Base-by-base conservation (phyloP, 306 rosid species). In the Vicia faba region DNA sequence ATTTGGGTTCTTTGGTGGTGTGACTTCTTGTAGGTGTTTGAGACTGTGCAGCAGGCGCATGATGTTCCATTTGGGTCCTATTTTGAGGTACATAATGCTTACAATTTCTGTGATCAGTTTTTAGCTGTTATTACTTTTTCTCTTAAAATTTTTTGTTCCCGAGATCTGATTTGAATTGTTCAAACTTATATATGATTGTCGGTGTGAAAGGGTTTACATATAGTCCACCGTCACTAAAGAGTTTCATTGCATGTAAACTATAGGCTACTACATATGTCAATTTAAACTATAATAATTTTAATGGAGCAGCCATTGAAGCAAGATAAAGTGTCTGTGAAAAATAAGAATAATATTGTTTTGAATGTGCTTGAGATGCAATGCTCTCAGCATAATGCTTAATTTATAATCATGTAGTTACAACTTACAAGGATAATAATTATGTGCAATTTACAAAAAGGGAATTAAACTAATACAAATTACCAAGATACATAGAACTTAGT, bases 1-100 rank as follows among this genome's bases (percentile, higher is more conserved):
- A 33, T 33, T 33, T 33, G 38, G 38, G 38, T 33, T 2, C 38
- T 33, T 33, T 33, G 38, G 9, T 33, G 26, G 58, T 76, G 54
- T 64, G 77, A 45, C 39, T 57, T 74, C 39, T 71, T 72, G 51
- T 76, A 93, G 98, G 95, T 89, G 75, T 89, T 89, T 72, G 98
- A 93, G 79, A 89, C 93, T 10, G 97, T 93, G 60, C 98, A 89
- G 74, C 93, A 89, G 61, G 98, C 98, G n/a, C 98, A 88, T 72
- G 98, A 93, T 81, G 98, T 93, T 70, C 98, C 98, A 57, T 89
- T 89, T 72, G 98, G 97, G 66, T 85, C 97, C 26, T 83, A 79
- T 77, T 93, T 93, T 74, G 98, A 93, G 98, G 98, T 93, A 79
- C 44, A 64, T 4, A 41, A 57, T 74, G 44, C 60, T 53, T 73